Conservation (phyloP, 1,139 yeast genomes). For the Lodderomyces oxycetoniae region DNA sequence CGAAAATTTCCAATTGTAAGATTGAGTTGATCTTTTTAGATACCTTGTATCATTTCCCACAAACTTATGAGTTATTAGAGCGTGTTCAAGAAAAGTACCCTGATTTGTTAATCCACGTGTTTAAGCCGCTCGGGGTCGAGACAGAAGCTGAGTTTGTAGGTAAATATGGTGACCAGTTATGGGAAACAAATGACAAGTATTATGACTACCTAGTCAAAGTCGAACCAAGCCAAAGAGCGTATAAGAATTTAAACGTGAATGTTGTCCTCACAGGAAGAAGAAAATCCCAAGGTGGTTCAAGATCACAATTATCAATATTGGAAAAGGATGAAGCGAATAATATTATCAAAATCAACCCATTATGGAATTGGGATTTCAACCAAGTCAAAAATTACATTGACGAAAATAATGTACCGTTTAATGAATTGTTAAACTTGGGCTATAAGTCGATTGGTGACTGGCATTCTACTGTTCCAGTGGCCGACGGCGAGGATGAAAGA, state of each 20-base stretch:
- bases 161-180: constrained; percentile 68
- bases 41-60: constrained; percentile 90
- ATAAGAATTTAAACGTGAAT: constrained; percentile 59
- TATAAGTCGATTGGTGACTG: constrained; percentile 93
- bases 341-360: constrained; percentile 81
- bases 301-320: constrained; percentile 68
- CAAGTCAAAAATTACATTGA: constrained; percentile 70
- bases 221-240: constrained; percentile 88
- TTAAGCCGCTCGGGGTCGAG: constrained; percentile 54
- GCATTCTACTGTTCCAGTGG: constrained; percentile 89
- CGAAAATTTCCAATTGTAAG: constrained; percentile 38
- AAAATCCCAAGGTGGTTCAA: constrained; percentile 82
- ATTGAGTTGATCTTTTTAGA: constrained; percentile 83
- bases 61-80: constrained; percentile 73
- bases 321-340: constrained; percentile 70
- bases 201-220: constrained; percentile 89
- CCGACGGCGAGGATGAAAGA: constrained; percentile 90
- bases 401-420: constrained; percentile 73
- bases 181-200: constrained; percentile 77
- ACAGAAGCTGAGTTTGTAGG: constrained; percentile 62
- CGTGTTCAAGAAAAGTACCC: constrained; percentile 52
- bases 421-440: constrained; percentile 77
- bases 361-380: constrained; percentile 75
- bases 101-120: constrained; percentile 51
- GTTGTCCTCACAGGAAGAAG: constrained; percentile 94